Evolutionary conservation across 2,329 filamentous ascomycete genomes (phyloP).

Genomic region (Cladophialophora exuberans): DNA sequence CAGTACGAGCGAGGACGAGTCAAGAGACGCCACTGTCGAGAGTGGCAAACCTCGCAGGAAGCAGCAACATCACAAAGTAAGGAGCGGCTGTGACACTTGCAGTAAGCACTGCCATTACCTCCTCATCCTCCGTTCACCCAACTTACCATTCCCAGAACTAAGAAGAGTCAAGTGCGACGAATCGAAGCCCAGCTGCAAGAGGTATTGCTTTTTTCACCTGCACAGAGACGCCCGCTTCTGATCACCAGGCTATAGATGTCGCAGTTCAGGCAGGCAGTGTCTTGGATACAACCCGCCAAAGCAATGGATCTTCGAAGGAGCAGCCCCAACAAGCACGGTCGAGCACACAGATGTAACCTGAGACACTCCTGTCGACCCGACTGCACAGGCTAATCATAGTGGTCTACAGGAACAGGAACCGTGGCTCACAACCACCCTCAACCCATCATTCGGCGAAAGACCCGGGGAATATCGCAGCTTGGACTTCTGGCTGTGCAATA

Average conservation of each 20-base stretch:
- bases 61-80: slow-evolving; percentile 8
- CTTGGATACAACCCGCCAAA: slow-evolving; percentile 9
- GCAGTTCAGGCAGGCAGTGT: background rate
- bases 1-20: no score
- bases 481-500: slow-evolving; percentile 12
- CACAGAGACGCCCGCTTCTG: no score
- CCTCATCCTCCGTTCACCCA: no score
- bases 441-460: slow-evolving; percentile 3
- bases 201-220: background rate
- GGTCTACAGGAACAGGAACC: background rate
- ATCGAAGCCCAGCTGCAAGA: slow-evolving; percentile 11
- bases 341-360: no score
- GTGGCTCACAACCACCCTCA: background rate
- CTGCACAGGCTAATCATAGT: no score
- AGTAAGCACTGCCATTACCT: background rate
- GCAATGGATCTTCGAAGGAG: slow-evolving; percentile 11
- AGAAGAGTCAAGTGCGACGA: slow-evolving; percentile 19
- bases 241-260: no score
- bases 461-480: slow-evolving; percentile 7
- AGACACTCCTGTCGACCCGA: no score
- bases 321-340: no score
- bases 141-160: background rate
- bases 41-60: slow-evolving; percentile 6
- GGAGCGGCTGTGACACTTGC: slow-evolving; percentile 14
- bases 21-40: no score